These are phyloP conservation scores for Boletus rex-veris DNA, from an alignment of 768 basidiomycete species.

Conservation along the genomic window DNA sequence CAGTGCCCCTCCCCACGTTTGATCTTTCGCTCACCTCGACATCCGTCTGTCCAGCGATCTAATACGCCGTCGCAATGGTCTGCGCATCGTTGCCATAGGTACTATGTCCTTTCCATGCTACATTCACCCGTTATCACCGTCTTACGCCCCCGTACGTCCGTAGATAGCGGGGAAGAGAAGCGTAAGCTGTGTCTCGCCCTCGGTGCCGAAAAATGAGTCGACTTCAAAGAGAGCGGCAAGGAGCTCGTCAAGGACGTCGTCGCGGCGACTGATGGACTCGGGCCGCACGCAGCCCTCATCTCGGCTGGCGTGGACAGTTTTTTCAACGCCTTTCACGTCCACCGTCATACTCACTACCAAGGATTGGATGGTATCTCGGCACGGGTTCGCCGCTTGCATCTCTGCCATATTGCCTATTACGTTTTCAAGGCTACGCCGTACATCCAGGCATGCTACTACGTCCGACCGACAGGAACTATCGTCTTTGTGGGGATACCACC, in stretches of 20 bases:
- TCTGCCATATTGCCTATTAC: not conserved
- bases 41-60: conserved; percentile 32
- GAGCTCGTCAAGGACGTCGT: conserved; percentile 36
- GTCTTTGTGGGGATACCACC: conserved; percentile 41
- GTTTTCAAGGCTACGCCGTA: conserved; percentile 35
- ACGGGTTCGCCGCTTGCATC: not conserved
- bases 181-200: conserved; percentile 34
- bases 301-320: conserved; percentile 17
- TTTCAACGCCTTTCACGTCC: not conserved
- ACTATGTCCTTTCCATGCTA: not conserved
- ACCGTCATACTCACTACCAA: not conserved
- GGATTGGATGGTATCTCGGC: not conserved
- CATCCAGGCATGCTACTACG: conserved; percentile 41
- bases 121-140: not conserved
- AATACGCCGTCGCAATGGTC: conserved; percentile 42
- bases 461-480: conserved; percentile 41
- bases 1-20: not conserved
- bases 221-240: conserved; percentile 43
- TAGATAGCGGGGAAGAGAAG: conserved; percentile 45
- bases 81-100: conserved; percentile 45
- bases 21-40: not conserved
- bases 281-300: conserved; percentile 40
- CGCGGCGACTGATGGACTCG: conserved; percentile 38
- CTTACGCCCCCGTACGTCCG: not conserved
- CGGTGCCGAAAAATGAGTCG: conserved; percentile 43